phyloP scores from a whole-genome alignment of 305 asterid species.

The Fraxinus albicans region DNA sequence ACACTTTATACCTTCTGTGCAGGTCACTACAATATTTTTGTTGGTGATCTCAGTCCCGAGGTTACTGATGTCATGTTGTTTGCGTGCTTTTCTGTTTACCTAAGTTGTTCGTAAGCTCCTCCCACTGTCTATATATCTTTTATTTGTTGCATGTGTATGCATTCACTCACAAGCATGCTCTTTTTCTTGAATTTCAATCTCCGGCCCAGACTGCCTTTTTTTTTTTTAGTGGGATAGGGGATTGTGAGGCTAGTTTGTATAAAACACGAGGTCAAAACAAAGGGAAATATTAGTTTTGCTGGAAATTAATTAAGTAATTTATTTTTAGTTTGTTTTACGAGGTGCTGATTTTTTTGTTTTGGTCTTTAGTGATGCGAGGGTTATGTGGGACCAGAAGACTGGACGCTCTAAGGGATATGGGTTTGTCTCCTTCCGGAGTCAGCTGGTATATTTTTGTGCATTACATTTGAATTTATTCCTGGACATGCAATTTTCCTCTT shows the following conservation, averaged over 20 bases:
- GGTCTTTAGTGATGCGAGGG: constrained; percentile 80
- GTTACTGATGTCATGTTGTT: constrained; percentile 83
- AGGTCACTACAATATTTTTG: constrained; percentile 90
- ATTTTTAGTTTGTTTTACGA: constrained; percentile 15
- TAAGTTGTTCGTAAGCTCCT: constrained; percentile 74
- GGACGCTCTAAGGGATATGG: constrained; percentile 95
- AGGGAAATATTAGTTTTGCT: not conserved
- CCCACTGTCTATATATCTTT: constrained; percentile 17
- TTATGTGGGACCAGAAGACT: constrained; percentile 94
- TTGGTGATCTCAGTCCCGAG: constrained; percentile 94
- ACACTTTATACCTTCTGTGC: constrained; percentile 22
- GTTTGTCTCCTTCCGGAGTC: constrained; percentile 84
- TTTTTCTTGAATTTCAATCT: not conserved
- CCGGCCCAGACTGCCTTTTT: not conserved
- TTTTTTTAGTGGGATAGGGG: not conserved
- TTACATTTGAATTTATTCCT: constrained; percentile 11
- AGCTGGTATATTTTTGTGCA: constrained; percentile 48
- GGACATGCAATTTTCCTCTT: not conserved
- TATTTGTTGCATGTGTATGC: not conserved
- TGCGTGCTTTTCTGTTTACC: constrained; percentile 73
- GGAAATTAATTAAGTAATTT: not conserved
- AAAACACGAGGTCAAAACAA: not conserved
- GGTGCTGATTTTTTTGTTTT: constrained; percentile 17
- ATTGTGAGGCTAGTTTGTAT: not conserved
- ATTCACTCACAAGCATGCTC: not conserved